These are phyloP conservation scores for Claviceps lovelessii DNA, from an alignment of 2,329 filamentous ascomycete genomes.

Conservation along the genomic window DNA sequence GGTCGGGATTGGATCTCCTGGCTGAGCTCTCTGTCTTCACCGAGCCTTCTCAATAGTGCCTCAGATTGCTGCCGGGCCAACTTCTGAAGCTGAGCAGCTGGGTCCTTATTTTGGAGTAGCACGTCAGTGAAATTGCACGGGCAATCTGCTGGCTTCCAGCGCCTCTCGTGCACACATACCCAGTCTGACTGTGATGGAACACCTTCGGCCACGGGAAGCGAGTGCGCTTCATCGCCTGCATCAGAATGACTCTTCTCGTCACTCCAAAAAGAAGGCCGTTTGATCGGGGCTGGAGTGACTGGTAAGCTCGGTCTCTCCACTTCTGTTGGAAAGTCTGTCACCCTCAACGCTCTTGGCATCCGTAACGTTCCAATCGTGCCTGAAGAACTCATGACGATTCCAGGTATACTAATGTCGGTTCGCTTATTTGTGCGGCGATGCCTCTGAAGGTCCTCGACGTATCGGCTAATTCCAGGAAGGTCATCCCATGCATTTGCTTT, in stretches of 20 bases:
- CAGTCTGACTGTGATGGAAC: slow-evolving; percentile 82
- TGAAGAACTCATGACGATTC: neutral
- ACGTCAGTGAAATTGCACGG: slow-evolving; percentile 42
- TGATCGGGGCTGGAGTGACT: slow-evolving; percentile 74
- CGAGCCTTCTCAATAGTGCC: slow-evolving; percentile 40
- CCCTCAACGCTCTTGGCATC: slow-evolving; percentile 37
- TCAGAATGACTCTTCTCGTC: slow-evolving; percentile 26
- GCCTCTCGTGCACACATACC: slow-evolving; percentile 61
- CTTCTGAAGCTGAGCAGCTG: slow-evolving; percentile 53
- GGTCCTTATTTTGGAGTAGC: slow-evolving; percentile 45
- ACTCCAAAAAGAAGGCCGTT: slow-evolving; percentile 51
- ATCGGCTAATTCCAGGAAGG: slow-evolving; percentile 72
- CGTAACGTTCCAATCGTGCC: neutral
- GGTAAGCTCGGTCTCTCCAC: slow-evolving; percentile 75
- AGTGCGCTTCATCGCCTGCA: slow-evolving; percentile 36
- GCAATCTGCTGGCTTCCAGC: slow-evolving; percentile 37
- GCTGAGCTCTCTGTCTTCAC: slow-evolving; percentile 18
- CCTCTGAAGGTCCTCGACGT: slow-evolving; percentile 64
- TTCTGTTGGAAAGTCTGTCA: slow-evolving; percentile 80
- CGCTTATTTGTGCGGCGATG: slow-evolving; percentile 29
- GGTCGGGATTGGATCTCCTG: slow-evolving; percentile 33
- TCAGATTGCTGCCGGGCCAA: slow-evolving; percentile 53
- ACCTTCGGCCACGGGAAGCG: slow-evolving; percentile 62
- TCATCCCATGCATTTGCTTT: slow-evolving; percentile 87
- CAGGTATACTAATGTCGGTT: neutral